Conservation (phyloP, 164 flowering plant species). For the Vitis rupestris region DNA sequence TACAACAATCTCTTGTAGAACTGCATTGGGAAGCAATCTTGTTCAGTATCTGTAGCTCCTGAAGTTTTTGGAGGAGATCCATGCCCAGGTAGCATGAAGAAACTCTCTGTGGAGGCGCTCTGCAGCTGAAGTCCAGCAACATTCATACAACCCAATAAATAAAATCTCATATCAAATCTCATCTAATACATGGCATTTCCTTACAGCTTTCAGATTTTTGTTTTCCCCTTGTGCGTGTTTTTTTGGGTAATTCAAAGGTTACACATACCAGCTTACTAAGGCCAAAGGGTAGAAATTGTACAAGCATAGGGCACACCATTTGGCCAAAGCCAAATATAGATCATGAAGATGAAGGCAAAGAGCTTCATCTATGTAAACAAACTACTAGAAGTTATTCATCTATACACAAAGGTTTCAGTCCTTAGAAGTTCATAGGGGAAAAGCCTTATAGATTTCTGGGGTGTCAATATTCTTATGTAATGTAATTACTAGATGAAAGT, state of each 20-base stretch:
- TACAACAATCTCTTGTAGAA: slow-evolving; percentile 31
- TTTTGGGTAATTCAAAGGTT: not conserved
- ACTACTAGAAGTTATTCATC: slow-evolving; percentile 2
- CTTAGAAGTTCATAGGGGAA: not conserved
- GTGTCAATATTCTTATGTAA: not conserved
- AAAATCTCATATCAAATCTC: slow-evolving; percentile 2
- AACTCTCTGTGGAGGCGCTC: slow-evolving; percentile 52
- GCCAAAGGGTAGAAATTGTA: slow-evolving; percentile 23
- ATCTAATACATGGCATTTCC: not conserved
- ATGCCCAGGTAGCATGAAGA: slow-evolving; percentile 38
- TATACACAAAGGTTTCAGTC: not conserved
- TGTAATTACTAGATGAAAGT: not conserved
- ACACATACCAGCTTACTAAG: slow-evolving; percentile 1
- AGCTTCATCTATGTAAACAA: slow-evolving; percentile 7
- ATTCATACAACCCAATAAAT: not conserved
- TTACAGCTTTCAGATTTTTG: not conserved
- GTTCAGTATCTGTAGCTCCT: slow-evolving; percentile 35
- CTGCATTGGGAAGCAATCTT: slow-evolving; percentile 46
- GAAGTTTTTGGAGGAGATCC: slow-evolving; percentile 53
- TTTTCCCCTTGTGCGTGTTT: not conserved
- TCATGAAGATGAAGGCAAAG: slow-evolving; percentile 7
- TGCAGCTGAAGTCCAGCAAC: slow-evolving; percentile 34
- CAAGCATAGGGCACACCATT: slow-evolving; percentile 20
- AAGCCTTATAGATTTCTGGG: not conserved
- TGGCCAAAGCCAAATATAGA: slow-evolving; percentile 19